Conservation (phyloP, 1,284 basidiomycete species). For the Golubevia sp. region DNA sequence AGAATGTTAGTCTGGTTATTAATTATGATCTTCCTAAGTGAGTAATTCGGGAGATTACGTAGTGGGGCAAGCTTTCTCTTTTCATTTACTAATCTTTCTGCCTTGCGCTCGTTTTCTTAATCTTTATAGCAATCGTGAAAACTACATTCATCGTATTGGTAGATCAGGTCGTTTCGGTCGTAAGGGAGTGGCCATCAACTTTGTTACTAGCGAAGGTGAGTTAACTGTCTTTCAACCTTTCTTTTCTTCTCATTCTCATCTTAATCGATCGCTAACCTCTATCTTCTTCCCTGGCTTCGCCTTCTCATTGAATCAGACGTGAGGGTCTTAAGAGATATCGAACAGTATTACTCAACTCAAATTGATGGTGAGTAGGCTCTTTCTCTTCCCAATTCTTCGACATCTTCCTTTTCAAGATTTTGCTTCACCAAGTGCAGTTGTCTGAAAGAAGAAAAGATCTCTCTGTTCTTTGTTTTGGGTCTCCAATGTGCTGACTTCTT, state of each 20-base stretch:
- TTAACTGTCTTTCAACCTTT: neutral
- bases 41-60: conserved; percentile 9
- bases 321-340: conserved; percentile 67
- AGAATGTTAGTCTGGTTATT: conserved; percentile 96
- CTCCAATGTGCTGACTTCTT: too few species aligned
- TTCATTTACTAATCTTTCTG: conserved; percentile 1
- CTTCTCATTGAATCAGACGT: too few species aligned
- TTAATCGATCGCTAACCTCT: neutral
- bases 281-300: neutral
- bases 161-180: conserved; percentile 91
- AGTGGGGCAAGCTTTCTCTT: conserved; percentile 67
- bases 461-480: too few species aligned
- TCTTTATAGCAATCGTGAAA: conserved; percentile 81
- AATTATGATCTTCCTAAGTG: conserved; percentile 86
- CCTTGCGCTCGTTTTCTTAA: conserved; percentile 9
- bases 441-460: too few species aligned
- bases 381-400: neutral
- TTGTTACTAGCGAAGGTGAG: conserved; percentile 77
- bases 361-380: neutral
- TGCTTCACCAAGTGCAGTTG: too few species aligned
- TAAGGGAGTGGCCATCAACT: conserved; percentile 72
- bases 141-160: conserved; percentile 98
- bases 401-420: neutral
- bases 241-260: neutral
- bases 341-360: conserved; percentile 64